phyloP scores from a whole-genome alignment of 371 early-diverging fungal species.

The Haplosporangium sp. region DNA sequence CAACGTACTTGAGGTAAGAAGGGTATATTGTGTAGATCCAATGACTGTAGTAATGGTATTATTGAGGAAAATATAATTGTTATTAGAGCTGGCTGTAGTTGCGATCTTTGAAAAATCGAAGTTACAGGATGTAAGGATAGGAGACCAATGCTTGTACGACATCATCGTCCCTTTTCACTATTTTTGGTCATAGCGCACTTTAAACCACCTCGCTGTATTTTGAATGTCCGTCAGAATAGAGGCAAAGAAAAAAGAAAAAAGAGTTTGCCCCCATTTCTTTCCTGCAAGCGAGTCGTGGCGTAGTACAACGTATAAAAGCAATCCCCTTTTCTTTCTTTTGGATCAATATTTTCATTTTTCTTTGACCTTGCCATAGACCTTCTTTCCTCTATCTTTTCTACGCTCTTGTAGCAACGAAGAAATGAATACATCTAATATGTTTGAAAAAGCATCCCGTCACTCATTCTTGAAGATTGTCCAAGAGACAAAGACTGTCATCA shows the following conservation, averaged over 20 bases:
- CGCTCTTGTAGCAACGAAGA: background rate
- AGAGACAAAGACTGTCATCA: conserved; percentile 16
- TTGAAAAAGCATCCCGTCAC: conserved; percentile 5
- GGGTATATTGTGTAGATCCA: background rate
- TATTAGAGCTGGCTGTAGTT: no score
- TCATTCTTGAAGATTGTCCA: conserved; percentile 22
- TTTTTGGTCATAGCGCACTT: conserved; percentile 10
- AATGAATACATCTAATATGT: conserved; percentile 11
- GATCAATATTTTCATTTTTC: background rate
- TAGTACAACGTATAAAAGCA: background rate
- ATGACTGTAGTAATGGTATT: no score
- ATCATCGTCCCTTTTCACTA: background rate
- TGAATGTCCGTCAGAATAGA: conserved; percentile 1
- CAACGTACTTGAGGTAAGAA: background rate
- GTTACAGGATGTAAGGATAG: background rate
- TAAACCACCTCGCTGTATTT: conserved; percentile 3
- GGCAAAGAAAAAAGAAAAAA: background rate
- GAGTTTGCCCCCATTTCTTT: background rate
- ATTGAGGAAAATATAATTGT: no score
- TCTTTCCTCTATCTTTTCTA: background rate
- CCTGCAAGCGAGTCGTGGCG: background rate
- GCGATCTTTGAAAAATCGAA: no score
- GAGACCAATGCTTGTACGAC: background rate
- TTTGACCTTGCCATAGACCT: background rate
- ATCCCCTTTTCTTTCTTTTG: background rate